Percentiles rank a stretch among this genome's conserved stretches.
These are phyloP conservation scores for Phyllosticta ampelicida DNA, from an alignment of 2,329 filamentous ascomycete species.

Conservation along the genomic window DNA sequence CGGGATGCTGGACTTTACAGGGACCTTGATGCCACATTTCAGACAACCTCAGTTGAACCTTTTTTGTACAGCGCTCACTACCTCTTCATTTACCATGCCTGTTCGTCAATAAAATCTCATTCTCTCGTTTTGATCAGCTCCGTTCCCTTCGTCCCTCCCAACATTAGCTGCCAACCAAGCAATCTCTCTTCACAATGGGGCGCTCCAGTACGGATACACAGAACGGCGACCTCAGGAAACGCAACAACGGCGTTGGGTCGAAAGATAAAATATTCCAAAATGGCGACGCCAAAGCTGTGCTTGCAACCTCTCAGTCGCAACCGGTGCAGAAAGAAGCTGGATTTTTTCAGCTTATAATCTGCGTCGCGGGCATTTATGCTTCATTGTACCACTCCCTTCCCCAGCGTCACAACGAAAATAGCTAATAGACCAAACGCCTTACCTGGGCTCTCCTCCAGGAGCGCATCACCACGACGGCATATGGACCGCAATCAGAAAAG, in stretches of 20 bases:
- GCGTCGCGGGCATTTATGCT: constrained; percentile 90
- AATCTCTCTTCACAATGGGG: background rate
- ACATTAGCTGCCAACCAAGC: background rate
- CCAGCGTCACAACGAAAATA: background rate
- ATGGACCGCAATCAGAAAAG: constrained; percentile 56
- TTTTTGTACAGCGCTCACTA: background rate
- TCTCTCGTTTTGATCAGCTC: background rate
- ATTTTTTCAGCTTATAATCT: constrained; percentile 65
- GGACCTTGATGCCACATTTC: constrained; percentile 1
- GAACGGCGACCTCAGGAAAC: constrained; percentile 17
- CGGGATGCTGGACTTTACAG: background rate
- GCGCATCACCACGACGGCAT: constrained; percentile 86
- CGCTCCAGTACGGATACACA: constrained; percentile 20
- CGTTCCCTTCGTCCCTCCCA: background rate
- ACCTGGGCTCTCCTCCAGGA: constrained; percentile 97
- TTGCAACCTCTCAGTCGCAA: constrained; percentile 18
- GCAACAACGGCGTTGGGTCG: constrained; percentile 14
- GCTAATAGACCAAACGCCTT: constrained; percentile 40
- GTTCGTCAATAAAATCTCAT: background rate
- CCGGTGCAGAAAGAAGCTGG: constrained; percentile 40
- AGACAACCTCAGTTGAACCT: background rate
- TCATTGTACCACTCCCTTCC: constrained; percentile 60
- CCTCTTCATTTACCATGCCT: background rate
- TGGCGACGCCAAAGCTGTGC: constrained; percentile 16
- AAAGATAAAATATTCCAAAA: constrained; percentile 19